Percentiles rank a stretch among this genome's conserved stretches.
phyloP scores from a whole-genome alignment of 164 flowering plant genomes.

The Litsea cubeba region DNA sequence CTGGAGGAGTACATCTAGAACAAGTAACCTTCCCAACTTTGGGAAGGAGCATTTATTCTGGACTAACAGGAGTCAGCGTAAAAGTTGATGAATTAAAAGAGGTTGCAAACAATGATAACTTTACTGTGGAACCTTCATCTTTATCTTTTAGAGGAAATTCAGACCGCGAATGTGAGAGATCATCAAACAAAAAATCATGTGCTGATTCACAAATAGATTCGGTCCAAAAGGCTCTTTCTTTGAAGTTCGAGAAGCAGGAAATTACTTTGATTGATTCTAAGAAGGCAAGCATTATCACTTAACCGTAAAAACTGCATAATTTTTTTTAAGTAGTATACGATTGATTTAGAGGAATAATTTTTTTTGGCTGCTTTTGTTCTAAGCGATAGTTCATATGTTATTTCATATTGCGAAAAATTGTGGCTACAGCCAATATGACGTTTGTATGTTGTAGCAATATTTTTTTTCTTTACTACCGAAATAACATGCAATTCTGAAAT shows the following conservation, averaged over 20 bases:
- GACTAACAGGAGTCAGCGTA: not conserved
- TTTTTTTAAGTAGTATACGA: not conserved
- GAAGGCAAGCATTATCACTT: slow-evolving; percentile 5
- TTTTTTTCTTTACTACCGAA: no score
- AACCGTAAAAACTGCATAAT: not conserved
- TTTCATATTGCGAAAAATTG: not conserved
- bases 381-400: not conserved
- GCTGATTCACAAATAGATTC: slow-evolving; percentile 1
- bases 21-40: not conserved
- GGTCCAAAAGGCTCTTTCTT: slow-evolving; percentile 14
- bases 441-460: no score
- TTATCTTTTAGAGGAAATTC: not conserved
- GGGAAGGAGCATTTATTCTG: not conserved
- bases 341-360: not conserved
- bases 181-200: not conserved
- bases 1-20: not conserved
- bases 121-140: not conserved
- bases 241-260: slow-evolving; percentile 7
- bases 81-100: not conserved
- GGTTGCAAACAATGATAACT: not conserved
- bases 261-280: not conserved
- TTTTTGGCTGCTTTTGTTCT: not conserved
- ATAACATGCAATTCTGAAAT: no score
- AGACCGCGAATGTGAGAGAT: not conserved
- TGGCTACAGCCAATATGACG: not conserved